Percentiles rank a stretch among this genome's conserved stretches.
phyloP scores from a whole-genome alignment of 306 rosid species.

The Cicer yamashitae region DNA sequence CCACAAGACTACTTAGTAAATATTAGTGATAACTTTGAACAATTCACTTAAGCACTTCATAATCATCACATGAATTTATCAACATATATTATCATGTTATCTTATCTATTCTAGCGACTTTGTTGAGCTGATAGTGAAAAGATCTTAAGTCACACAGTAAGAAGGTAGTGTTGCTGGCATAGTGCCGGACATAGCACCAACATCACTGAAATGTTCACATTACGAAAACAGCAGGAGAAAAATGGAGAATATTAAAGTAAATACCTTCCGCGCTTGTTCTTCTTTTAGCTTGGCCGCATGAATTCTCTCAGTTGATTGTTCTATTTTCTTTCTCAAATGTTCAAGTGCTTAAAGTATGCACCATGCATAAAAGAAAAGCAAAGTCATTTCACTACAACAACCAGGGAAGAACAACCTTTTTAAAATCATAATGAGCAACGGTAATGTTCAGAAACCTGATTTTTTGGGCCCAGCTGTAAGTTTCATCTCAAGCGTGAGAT shows the following conservation, averaged over 20 bases:
- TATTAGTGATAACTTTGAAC: slow-evolving; percentile 12
- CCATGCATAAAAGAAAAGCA: slow-evolving; percentile 38
- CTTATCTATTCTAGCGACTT: slow-evolving; percentile 26
- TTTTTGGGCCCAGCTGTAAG: slow-evolving; percentile 96
- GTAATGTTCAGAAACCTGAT: slow-evolving; percentile 68
- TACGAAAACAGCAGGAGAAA: slow-evolving; percentile 34
- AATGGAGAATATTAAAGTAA: slow-evolving; percentile 35
- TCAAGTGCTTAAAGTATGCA: slow-evolving; percentile 76
- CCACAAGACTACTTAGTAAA: slow-evolving; percentile 30
- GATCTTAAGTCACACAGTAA: slow-evolving; percentile 30
- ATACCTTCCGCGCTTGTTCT: slow-evolving; percentile 75
- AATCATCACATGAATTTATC: slow-evolving; percentile 15
- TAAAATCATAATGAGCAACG: slow-evolving; percentile 30
- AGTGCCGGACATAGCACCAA: slow-evolving; percentile 8
- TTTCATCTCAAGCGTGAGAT: slow-evolving; percentile 84
- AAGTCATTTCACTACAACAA: slow-evolving; percentile 47
- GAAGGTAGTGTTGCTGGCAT: slow-evolving; percentile 18
- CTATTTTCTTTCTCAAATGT: slow-evolving; percentile 89
- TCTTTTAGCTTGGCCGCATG: slow-evolving; percentile 82
- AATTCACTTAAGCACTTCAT: slow-evolving; percentile 32
- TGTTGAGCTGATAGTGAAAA: slow-evolving; percentile 14
- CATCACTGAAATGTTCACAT: slow-evolving; percentile 23
- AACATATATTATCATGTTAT: slow-evolving; percentile 6
- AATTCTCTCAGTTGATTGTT: slow-evolving; percentile 73
- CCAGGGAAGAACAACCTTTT: slow-evolving; percentile 28